These are phyloP conservation scores for Didymella arachidicola DNA, from an alignment of 2,329 filamentous ascomycete species.

Conservation along the genomic window DNA sequence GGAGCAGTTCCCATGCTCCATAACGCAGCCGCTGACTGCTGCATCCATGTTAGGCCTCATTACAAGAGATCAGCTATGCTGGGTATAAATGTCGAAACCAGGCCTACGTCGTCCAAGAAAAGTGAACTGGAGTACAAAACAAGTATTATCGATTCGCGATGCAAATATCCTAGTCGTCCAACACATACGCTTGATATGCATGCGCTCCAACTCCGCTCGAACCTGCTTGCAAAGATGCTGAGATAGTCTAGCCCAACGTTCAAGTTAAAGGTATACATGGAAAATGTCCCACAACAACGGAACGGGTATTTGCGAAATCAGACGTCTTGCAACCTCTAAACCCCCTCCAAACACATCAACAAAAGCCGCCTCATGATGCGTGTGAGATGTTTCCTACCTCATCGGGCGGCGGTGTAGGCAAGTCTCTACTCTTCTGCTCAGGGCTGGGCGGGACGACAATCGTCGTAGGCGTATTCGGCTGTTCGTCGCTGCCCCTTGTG, in stretches of 20 bases:
- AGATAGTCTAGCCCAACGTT: constrained; percentile 14
- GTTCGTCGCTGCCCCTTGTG: constrained; percentile 23
- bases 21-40: too few relatives aligned
- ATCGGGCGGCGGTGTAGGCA: constrained; percentile 45
- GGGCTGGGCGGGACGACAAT: constrained; percentile 51
- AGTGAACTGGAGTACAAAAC: background rate
- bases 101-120: background rate
- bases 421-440: constrained; percentile 37
- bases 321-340: background rate
- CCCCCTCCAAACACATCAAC: background rate
- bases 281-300: constrained; percentile 21
- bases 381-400: constrained; percentile 1
- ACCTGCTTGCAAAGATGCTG: constrained; percentile 1
- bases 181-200: constrained; percentile 2
- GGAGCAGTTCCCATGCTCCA: too few relatives aligned
- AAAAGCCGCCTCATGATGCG: background rate
- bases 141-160: constrained; percentile 6
- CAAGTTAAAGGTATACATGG: constrained; percentile 19
- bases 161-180: constrained; percentile 9
- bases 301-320: constrained; percentile 21
- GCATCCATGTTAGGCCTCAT: too few relatives aligned
- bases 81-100: too few relatives aligned
- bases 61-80: too few relatives aligned
- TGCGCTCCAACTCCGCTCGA: background rate
- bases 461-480: constrained; percentile 41